Conservation (phyloP, 2,329 filamentous ascomycete species). For the Chaetomium globosum region DNA sequence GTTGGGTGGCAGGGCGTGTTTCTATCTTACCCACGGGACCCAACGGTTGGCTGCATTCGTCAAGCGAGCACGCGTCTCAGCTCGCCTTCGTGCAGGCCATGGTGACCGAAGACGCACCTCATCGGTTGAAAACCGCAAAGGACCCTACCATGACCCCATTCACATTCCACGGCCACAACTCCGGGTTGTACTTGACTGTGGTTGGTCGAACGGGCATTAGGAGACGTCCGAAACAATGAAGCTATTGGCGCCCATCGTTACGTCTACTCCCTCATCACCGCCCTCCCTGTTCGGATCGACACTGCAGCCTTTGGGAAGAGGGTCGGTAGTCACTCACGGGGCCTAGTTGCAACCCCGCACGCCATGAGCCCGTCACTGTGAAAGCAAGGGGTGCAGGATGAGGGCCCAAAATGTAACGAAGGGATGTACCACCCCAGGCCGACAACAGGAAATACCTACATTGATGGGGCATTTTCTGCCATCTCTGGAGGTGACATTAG, state of each 20-base stretch:
- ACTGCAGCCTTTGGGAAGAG: neutral
- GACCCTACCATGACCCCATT: neutral
- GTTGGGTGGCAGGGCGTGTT: neutral
- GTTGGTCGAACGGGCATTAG: neutral
- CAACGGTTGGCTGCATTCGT: neutral
- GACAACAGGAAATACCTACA: neutral
- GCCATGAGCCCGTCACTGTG: neutral
- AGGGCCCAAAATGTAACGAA: neutral
- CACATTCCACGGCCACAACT: neutral
- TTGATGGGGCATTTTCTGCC: neutral
- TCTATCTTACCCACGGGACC: neutral
- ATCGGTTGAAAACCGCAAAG: neutral
- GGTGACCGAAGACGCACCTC: neutral
- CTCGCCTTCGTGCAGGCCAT: neutral
- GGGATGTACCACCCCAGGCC: no score
- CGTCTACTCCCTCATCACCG: neutral
- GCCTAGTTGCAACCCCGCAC: neutral
- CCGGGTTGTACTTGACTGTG: neutral
- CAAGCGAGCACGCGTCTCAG: neutral
- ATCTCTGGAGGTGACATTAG: neutral
- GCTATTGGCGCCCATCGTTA: neutral
- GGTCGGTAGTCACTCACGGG: neutral
- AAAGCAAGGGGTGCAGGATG: neutral
- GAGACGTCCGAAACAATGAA: neutral
- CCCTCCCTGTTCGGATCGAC: neutral